phyloP scores from a whole-genome alignment of 140 eudicot genomes.

The Senecio squalidus region DNA sequence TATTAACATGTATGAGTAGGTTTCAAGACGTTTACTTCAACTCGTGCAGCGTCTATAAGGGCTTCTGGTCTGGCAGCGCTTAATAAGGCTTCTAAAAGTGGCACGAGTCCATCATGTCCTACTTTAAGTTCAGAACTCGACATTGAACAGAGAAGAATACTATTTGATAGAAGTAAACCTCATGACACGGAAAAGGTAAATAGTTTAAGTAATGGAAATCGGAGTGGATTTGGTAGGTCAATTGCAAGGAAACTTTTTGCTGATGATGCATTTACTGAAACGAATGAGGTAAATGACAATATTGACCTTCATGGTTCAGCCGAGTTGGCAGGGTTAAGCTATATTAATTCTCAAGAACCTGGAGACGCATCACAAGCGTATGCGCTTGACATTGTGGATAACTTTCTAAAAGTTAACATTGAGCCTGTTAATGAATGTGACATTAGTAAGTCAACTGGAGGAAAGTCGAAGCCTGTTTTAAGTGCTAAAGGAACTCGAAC shows the following conservation, averaged over 20 bases:
- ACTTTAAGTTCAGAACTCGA: slow-evolving; percentile 17
- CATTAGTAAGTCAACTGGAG: slow-evolving; percentile 26
- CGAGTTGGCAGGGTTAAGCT: slow-evolving; percentile 59
- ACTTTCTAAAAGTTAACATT: slow-evolving; percentile 47
- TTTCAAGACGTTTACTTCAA: slow-evolving; percentile 46
- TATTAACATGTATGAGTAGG: slow-evolving; percentile 18
- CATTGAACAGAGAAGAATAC: slow-evolving; percentile 21
- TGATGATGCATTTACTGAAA: slow-evolving; percentile 36
- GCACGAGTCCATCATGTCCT: slow-evolving; percentile 26
- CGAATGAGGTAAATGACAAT: slow-evolving; percentile 18
- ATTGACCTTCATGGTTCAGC: slow-evolving; percentile 11
- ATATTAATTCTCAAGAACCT: slow-evolving; percentile 86
- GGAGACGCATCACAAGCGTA: slow-evolving; percentile 86
- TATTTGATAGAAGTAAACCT: slow-evolving; percentile 22
- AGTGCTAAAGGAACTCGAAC: slow-evolving; percentile 60
- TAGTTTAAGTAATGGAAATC: slow-evolving; percentile 17
- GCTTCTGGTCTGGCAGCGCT: slow-evolving; percentile 81
- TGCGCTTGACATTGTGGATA: slow-evolving; percentile 86
- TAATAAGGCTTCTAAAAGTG: slow-evolving; percentile 24
- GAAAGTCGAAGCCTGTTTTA: slow-evolving; percentile 41
- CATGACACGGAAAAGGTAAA: slow-evolving; percentile 20
- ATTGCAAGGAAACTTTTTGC: slow-evolving; percentile 63
- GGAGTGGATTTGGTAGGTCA: slow-evolving; percentile 37
- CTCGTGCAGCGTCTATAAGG: slow-evolving; percentile 77
- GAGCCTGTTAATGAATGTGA: slow-evolving; percentile 30